These are phyloP conservation scores for Phytopythium cucurbitacearum DNA, from an alignment of 352 stramenopile species.

Conservation along the genomic window DNA sequence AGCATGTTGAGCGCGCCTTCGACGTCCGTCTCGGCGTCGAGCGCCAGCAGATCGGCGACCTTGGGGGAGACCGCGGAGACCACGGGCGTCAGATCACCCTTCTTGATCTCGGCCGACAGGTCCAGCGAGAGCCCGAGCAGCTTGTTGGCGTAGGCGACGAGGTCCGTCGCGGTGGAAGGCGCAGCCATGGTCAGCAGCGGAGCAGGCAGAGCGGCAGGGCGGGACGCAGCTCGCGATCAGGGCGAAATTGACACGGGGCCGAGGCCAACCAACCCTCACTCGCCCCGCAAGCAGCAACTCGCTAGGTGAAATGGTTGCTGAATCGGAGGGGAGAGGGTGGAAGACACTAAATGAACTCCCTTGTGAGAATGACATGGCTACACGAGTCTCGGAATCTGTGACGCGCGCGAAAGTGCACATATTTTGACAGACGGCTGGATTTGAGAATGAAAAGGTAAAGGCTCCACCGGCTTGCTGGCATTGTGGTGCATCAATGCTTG, in stretches of 20 bases:
- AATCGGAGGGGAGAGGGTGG: background rate
- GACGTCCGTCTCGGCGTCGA: constrained; percentile 74
- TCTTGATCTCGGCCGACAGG: constrained; percentile 55
- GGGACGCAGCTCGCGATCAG: background rate
- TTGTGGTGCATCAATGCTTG: no score
- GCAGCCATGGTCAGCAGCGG: background rate
- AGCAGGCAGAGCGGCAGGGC: background rate
- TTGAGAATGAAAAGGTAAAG: no score
- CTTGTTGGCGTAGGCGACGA: constrained; percentile 78
- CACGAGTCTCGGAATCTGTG: background rate
- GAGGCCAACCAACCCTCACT: constrained; percentile 1
- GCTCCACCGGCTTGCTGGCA: no score
- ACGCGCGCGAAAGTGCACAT: no score
- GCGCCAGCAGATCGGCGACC: constrained; percentile 48
- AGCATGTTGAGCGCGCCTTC: constrained; percentile 71
- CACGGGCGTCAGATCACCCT: constrained; percentile 47
- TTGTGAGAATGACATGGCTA: constrained; percentile 2
- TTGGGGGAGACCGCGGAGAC: constrained; percentile 45
- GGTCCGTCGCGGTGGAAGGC: constrained; percentile 30
- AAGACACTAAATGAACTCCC: background rate
- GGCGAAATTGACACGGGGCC: background rate
- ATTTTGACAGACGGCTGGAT: no score
- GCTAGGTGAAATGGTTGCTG: background rate
- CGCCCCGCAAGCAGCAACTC: background rate
- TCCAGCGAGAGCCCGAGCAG: constrained; percentile 58